phyloP scores from a whole-genome alignment of 371 early-diverging fungal species.

The Syncephalis plumigaleata region DNA sequence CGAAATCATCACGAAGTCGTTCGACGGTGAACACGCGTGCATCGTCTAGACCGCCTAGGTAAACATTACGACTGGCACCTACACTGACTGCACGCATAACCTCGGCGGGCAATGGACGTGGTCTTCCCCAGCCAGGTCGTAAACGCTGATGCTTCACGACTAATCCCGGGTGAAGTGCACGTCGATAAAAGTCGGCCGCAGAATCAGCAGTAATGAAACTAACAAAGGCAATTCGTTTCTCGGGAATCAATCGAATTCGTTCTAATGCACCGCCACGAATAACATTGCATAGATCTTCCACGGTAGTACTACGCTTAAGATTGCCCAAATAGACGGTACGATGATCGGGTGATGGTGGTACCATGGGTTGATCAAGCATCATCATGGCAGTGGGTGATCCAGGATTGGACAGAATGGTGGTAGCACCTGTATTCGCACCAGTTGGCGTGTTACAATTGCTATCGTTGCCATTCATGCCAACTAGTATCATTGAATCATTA shows the following conservation, averaged over 20 bases:
- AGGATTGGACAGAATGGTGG: too few species aligned
- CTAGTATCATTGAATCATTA: too few species aligned
- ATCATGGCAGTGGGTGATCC: too few species aligned
- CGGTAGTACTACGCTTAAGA: slow-evolving; percentile 48
- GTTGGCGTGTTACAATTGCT: too few species aligned
- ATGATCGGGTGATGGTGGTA: slow-evolving; percentile 12
- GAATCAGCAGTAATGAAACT: slow-evolving; percentile 57
- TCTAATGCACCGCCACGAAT: slow-evolving; percentile 71
- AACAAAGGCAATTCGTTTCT: slow-evolving; percentile 68
- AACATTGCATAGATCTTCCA: slow-evolving; percentile 66
- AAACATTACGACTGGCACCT: slow-evolving; percentile 70
- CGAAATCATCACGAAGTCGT: slow-evolving; percentile 42
- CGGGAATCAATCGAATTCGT: slow-evolving; percentile 45
- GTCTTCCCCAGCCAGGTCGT: slow-evolving; percentile 66
- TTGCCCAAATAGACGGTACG: slow-evolving; percentile 67
- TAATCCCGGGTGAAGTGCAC: slow-evolving; percentile 31
- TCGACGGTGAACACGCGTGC: slow-evolving; percentile 26
- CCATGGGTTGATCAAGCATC: too few species aligned
- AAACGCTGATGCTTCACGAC: slow-evolving; percentile 47
- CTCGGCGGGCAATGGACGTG: slow-evolving; percentile 24
- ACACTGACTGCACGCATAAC: slow-evolving; percentile 36
- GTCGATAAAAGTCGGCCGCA: slow-evolving; percentile 35
- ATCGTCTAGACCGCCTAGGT: slow-evolving; percentile 46
- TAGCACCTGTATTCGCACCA: too few species aligned
- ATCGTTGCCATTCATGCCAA: too few species aligned